These are phyloP conservation scores for Cercospora zeina DNA, from an alignment of 2,329 filamentous ascomycete species.

Conservation along the genomic window DNA sequence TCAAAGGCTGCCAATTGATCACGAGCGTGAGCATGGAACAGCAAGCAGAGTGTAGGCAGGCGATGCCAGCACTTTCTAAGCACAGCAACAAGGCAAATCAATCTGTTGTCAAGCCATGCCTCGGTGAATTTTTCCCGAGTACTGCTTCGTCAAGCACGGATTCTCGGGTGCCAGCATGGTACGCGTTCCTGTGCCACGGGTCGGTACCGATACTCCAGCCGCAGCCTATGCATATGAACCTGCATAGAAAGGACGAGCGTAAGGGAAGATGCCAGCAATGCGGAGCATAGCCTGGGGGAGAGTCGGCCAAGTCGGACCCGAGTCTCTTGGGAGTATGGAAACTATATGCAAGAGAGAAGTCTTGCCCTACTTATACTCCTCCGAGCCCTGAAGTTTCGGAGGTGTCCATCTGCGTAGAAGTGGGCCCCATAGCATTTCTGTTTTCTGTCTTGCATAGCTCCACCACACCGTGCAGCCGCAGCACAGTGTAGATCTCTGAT, in stretches of 20 bases:
- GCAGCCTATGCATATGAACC: neutral
- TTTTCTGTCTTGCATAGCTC: neutral
- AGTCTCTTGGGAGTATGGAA: neutral
- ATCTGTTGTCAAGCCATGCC: neutral
- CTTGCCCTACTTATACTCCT: neutral
- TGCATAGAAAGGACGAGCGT: neutral
- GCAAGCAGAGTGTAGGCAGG: neutral
- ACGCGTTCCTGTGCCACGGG: neutral
- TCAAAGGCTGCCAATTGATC: neutral
- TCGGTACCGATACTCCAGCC: neutral
- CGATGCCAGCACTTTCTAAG: neutral
- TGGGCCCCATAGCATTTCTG: neutral
- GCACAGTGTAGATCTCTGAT: neutral
- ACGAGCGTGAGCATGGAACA: neutral
- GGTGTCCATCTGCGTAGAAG: neutral
- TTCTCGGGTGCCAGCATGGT: neutral
- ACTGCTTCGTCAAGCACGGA: neutral
- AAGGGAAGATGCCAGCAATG: neutral
- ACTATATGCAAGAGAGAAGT: neutral
- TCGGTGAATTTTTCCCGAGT: neutral
- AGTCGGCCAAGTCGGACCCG: neutral
- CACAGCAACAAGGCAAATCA: neutral
- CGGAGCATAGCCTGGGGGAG: neutral
- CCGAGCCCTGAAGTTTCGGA: conserved; percentile 4
- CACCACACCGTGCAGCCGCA: neutral